A percentile compares a stretch with the other conserved stretches of the same genome.
phyloP scores from a whole-genome alignment of 345 rosid genomes.

The Pelargonium nanum region DNA sequence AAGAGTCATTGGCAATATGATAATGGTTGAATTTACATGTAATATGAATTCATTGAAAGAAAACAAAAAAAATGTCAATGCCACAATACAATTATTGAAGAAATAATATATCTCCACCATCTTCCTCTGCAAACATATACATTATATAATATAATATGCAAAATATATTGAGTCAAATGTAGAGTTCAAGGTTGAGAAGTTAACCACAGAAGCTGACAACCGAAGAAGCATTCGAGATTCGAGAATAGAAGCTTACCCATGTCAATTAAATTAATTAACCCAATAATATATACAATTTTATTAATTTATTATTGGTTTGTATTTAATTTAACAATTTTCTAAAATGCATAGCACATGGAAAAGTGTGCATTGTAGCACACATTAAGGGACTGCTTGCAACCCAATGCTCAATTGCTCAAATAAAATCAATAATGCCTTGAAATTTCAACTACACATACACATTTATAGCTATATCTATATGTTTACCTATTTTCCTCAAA shows the following conservation, averaged over 20 bases:
- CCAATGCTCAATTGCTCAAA: conserved; percentile 9
- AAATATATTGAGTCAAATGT: conserved; percentile 14
- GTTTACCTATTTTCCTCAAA: too few species aligned
- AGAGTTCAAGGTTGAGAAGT: conserved; percentile 14
- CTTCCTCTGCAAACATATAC: too few species aligned
- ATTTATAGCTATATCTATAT: conserved; percentile 1
- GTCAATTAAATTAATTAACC: neutral
- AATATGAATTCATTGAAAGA: too few species aligned
- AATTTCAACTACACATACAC: conserved; percentile 12
- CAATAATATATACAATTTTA: neutral
- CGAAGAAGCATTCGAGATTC: conserved; percentile 27
- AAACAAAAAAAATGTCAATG: too few species aligned
- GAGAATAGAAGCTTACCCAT: conserved; percentile 36
- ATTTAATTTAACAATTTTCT: conserved; percentile 6
- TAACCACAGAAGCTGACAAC: conserved; percentile 14
- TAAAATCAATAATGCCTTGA: neutral
- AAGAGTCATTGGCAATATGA: too few species aligned
- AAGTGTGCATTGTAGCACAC: conserved; percentile 33
- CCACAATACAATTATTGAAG: too few species aligned
- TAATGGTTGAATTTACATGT: too few species aligned
- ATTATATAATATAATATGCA: too few species aligned
- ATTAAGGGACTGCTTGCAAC: conserved; percentile 31
- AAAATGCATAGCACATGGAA: conserved; percentile 31
- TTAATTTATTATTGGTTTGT: neutral
- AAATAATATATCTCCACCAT: too few species aligned